phyloP scores from a whole-genome alignment of 768 basidiomycete species.

The Sutorius australiensis region DNA sequence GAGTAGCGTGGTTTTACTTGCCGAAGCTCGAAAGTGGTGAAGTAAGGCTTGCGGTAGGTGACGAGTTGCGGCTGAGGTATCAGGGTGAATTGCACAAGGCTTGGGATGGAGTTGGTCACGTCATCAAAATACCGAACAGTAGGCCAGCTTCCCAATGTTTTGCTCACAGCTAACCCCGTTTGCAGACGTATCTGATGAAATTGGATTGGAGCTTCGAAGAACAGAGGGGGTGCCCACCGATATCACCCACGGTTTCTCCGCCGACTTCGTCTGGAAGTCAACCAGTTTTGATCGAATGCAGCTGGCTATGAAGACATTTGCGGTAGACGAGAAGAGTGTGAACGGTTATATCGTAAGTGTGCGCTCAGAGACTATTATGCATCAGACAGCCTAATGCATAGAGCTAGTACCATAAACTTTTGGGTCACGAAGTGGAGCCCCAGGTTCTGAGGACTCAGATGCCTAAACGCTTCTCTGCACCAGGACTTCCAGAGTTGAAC shows the following conservation, averaged over 20 bases:
- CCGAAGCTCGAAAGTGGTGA: slow-evolving; percentile 98
- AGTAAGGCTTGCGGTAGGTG: slow-evolving; percentile 93
- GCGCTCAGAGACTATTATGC: neutral
- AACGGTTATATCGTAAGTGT: slow-evolving; percentile 93
- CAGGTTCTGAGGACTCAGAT: slow-evolving; percentile 87
- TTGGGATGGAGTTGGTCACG: slow-evolving; percentile 98
- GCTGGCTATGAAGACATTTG: slow-evolving; percentile 99
- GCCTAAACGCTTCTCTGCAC: slow-evolving; percentile 97
- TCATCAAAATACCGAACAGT: slow-evolving; percentile 99
- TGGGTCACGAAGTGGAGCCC: slow-evolving; percentile 96
- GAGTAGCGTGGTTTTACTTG: slow-evolving; percentile 96
- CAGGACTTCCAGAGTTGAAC: slow-evolving; percentile 95
- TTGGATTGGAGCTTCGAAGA: slow-evolving; percentile 86
- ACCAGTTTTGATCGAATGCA: slow-evolving; percentile 99
- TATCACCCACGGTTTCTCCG: slow-evolving; percentile 90
- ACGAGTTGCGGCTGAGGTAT: slow-evolving; percentile 89
- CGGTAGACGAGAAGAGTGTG: slow-evolving; percentile 98
- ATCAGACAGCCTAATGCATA: neutral
- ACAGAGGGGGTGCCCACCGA: slow-evolving; percentile 93
- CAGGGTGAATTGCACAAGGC: slow-evolving; percentile 84
- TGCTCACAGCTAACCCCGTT: slow-evolving; percentile 7
- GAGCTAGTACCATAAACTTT: slow-evolving; percentile 90
- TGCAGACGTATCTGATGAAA: slow-evolving; percentile 96
- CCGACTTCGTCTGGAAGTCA: slow-evolving; percentile 99
- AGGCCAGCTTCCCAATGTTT: slow-evolving; percentile 28